Base-by-base conservation (phyloP, 805 yeast genomes). In the Wickerhamomyces queroliae region DNA sequence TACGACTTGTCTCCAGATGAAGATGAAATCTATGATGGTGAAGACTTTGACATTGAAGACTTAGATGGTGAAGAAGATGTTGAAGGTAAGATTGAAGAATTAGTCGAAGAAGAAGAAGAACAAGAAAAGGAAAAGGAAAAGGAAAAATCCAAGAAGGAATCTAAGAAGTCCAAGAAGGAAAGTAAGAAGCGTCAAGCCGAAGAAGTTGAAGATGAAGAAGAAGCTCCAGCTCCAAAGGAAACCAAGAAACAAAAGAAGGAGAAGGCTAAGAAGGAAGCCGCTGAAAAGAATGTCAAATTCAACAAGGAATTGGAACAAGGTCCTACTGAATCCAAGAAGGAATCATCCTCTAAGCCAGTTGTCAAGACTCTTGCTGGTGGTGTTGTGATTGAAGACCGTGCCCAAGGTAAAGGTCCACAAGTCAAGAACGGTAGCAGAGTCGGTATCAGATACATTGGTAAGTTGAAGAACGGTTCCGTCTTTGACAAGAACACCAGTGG, bases 401-500 rank as follows among this genome's bases (percentile, higher is more conserved):
- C 83, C 46, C 64, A 73, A 43, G 99, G 99, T 58, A 76, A 78
- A 43, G 99, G 99, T 46, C 80, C 87, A 55, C 71, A 72, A 48
- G 95, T 95, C 61, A 90, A 89, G 73, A 71, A 75, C 55, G 95
- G 96, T 45, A 76, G 85, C 70, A 87, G 77, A 63, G 95, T 93
- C 50, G 95, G 96, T 62, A 90, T 93, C 67, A 81, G 99, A 74
- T 93, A 93, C 78, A 85, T 93, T 54, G 99, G 99, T 63, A 95
- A 93, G 74, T 80, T 93, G 65, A 83, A 85, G 72, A 89, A 90
- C 70, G 99, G 98, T 55, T 87, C 87, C 64, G 89, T 86, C 36
- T 93, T 93, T 52, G 99, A 93, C 76, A 90, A 91, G 67, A 93
- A 93, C 80, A 88, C 96, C 53, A 75, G 82, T 50, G 99, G 99